phyloP scores from a whole-genome alignment of 768 basidiomycete species.

The Lactifluus pinguis region DNA sequence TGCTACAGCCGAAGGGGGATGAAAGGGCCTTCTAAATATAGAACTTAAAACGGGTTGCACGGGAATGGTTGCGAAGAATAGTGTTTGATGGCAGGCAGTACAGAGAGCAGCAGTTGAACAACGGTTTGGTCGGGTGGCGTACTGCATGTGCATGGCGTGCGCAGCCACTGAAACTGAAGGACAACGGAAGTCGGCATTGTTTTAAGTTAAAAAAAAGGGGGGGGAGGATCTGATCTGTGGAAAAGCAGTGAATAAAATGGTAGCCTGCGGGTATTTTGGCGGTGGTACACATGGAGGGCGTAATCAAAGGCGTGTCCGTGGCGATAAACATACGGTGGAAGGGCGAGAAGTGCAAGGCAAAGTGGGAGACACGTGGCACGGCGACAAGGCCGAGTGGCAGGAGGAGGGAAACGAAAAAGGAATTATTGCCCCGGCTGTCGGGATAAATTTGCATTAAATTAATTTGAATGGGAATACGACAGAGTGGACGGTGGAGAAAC shows the following conservation, averaged over 20 bases:
- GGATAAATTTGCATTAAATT: slow-evolving; percentile 15
- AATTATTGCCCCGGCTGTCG: slow-evolving; percentile 11
- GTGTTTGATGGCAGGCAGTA: slow-evolving; percentile 1
- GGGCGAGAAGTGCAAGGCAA: slow-evolving; percentile 2
- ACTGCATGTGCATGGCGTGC: not conserved
- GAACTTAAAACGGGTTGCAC: slow-evolving; percentile 1
- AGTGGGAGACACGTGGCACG: slow-evolving; percentile 17
- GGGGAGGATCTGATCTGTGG: not conserved
- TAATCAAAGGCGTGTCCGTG: not conserved
- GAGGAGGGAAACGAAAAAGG: slow-evolving; percentile 7
- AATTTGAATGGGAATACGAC: slow-evolving; percentile 12
- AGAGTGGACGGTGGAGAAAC: slow-evolving; percentile 11
- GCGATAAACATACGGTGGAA: slow-evolving; percentile 3
- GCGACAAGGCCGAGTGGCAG: slow-evolving; percentile 7
- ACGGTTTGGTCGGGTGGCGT: not conserved
- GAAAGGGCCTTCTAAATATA: slow-evolving; percentile 15
- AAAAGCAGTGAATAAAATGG: not conserved
- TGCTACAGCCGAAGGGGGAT: slow-evolving; percentile 6
- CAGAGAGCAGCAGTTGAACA: not conserved
- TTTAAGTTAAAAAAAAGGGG: slow-evolving; percentile 7
- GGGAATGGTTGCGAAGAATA: slow-evolving; percentile 11
- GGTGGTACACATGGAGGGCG: slow-evolving; percentile 1
- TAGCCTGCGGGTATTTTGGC: not conserved
- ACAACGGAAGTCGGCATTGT: slow-evolving; percentile 1
- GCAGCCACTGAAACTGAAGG: slow-evolving; percentile 6